A percentile compares a stretch with the other conserved stretches of the same genome.
Conservation (phyloP, 169 alveolate species). For the Plasmodium reichenowi region DNA sequence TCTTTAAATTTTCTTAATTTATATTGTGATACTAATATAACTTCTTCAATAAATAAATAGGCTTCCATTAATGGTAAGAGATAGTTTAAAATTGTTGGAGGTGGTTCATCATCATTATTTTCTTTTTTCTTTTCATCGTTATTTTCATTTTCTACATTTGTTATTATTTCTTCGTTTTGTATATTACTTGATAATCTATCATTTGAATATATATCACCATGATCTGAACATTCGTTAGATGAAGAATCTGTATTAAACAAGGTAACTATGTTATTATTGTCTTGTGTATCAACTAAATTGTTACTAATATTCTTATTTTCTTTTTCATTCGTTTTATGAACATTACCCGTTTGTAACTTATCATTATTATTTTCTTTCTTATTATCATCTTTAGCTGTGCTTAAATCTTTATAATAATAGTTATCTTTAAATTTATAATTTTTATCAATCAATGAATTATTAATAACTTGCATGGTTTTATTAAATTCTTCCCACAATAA, state of each 20-base stretch:
- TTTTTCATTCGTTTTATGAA: not conserved
- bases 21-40: conserved; percentile 59
- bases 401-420: not conserved
- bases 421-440: conserved; percentile 48
- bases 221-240: conserved; percentile 17
- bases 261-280: conserved; percentile 7
- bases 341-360: not conserved
- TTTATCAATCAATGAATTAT: conserved; percentile 49
- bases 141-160: not conserved
- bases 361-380: not conserved
- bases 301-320: not conserved
- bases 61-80: conserved; percentile 73
- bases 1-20: conserved; percentile 69
- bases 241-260: conserved; percentile 27
- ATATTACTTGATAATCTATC: not conserved
- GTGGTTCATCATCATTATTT: conserved; percentile 64
- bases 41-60: conserved; percentile 73
- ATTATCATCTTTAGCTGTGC: not conserved
- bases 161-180: not conserved
- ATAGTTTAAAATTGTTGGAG: conserved; percentile 69
- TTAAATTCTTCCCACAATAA: conserved; percentile 68
- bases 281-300: not conserved
- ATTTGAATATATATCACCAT: not conserved
- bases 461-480: conserved; percentile 74
- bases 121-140: conserved; percentile 60